Percentiles rank a stretch among this genome's conserved stretches.
Evolutionary conservation across 371 early-diverging fungal species (phyloP).

Genomic region (Mortierella sp.): DNA sequence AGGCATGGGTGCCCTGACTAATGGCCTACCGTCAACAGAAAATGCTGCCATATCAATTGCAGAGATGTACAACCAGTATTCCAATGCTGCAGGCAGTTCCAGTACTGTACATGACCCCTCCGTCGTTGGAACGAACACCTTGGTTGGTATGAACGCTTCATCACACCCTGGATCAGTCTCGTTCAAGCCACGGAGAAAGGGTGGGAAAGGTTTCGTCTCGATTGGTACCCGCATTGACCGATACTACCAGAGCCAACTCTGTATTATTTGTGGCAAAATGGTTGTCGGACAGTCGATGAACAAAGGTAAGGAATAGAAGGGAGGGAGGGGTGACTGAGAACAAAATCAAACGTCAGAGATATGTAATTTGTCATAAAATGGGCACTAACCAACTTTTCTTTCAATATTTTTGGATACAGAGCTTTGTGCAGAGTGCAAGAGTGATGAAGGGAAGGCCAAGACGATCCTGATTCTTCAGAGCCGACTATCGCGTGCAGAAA

Average conservation of each 20-base stretch:
- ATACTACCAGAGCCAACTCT: conserved; percentile 47
- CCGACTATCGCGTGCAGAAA: conserved; percentile 33
- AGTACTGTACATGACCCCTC: background rate
- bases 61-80: background rate
- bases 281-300: conserved; percentile 14
- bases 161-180: conserved; percentile 4
- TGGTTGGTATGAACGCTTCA: background rate
- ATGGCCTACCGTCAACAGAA: background rate
- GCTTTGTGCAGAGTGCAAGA: conserved; percentile 28
- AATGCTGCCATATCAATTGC: too few species aligned
- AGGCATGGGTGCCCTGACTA: too few species aligned
- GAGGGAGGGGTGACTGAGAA: too few species aligned
- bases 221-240: conserved; percentile 42
- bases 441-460: conserved; percentile 16
- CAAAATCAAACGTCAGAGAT: too few species aligned
- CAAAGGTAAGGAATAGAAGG: too few species aligned
- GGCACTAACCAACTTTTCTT: too few species aligned
- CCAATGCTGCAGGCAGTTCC: background rate
- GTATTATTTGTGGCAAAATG: conserved; percentile 27
- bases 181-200: conserved; percentile 35
- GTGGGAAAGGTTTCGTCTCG: conserved; percentile 39
- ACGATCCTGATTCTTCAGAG: conserved; percentile 30
- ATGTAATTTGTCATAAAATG: too few species aligned
- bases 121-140: background rate
- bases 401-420: conserved; percentile 1